These are phyloP conservation scores for Mycogone perniciosa DNA, from an alignment of 2,329 filamentous ascomycete species.

Conservation along the genomic window DNA sequence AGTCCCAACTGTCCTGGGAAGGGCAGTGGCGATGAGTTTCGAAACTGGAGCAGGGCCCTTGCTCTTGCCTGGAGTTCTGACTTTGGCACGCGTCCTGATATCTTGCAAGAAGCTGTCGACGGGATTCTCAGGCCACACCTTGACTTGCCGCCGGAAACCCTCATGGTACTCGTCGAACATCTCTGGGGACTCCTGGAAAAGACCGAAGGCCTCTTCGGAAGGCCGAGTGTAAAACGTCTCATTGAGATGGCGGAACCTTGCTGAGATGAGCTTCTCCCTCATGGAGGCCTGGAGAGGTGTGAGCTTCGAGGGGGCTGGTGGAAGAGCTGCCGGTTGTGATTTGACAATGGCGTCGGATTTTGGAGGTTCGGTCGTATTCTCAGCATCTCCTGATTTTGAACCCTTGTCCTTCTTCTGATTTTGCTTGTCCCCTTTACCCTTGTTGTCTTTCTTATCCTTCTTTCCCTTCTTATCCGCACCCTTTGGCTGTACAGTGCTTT, in stretches of 20 bases:
- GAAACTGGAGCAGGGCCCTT: slow-evolving; percentile 22
- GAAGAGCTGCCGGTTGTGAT: slow-evolving; percentile 28
- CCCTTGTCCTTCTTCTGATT: slow-evolving; percentile 15
- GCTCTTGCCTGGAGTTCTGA: slow-evolving; percentile 31
- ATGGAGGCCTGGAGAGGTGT: slow-evolving; percentile 91
- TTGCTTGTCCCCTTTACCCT: slow-evolving; percentile 27
- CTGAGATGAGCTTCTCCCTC: slow-evolving; percentile 89
- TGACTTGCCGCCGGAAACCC: slow-evolving; percentile 91
- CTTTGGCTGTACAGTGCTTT: not conserved
- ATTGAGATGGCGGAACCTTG: slow-evolving; percentile 95
- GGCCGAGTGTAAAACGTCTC: slow-evolving; percentile 92
- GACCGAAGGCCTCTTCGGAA: slow-evolving; percentile 71
- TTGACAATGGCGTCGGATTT: slow-evolving; percentile 20
- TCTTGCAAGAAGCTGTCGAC: slow-evolving; percentile 78
- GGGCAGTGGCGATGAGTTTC: slow-evolving; percentile 35
- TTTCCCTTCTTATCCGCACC: not conserved
- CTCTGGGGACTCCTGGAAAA: slow-evolving; percentile 80
- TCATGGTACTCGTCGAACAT: slow-evolving; percentile 97
- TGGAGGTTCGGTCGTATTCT: slow-evolving; percentile 11
- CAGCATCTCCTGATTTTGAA: slow-evolving; percentile 10
- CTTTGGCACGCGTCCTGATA: slow-evolving; percentile 60
- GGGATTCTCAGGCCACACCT: slow-evolving; percentile 94
- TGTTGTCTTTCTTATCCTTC: slow-evolving; percentile 32
- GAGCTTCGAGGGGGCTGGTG: slow-evolving; percentile 53
- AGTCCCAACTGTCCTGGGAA: slow-evolving; percentile 65